Percentiles rank a stretch among this genome's conserved stretches.
Conservation (phyloP, 2,329 filamentous ascomycete species). For the Magnaporthiopsis incrustans region DNA sequence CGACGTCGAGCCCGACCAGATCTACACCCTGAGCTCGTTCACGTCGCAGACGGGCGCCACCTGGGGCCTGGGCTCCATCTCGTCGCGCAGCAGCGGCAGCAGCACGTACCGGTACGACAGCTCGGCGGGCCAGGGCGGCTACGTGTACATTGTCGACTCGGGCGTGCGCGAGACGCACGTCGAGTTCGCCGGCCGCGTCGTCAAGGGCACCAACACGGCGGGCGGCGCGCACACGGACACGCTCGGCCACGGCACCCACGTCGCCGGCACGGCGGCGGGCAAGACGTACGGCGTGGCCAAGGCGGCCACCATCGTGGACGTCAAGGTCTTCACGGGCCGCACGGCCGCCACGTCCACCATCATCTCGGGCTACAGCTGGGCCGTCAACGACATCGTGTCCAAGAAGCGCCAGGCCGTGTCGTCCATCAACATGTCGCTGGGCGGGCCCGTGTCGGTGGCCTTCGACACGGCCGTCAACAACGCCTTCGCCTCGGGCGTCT, state of each 20-base stretch:
- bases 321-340: conserved; percentile 34
- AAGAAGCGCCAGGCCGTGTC: conserved; percentile 32
- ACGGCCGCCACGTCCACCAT: conserved; percentile 26
- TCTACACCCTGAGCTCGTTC: conserved; percentile 19
- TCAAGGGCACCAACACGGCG: conserved; percentile 28
- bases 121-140: conserved; percentile 20
- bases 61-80: conserved; percentile 22
- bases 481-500: conserved; percentile 45
- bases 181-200: conserved; percentile 35
- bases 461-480: conserved; percentile 42
- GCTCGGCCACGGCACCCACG: conserved; percentile 40
- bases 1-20: conserved; percentile 22
- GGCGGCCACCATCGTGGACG: conserved; percentile 31
- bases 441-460: conserved; percentile 34
- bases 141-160: conserved; percentile 37
- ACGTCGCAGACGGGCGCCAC: conserved; percentile 18
- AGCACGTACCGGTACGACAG: conserved; percentile 21
- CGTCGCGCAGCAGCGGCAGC: conserved; percentile 13
- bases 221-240: conserved; percentile 27
- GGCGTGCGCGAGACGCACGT: conserved; percentile 35
- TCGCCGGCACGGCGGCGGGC: conserved; percentile 35
- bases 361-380: conserved; percentile 36
- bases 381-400: conserved; percentile 24
- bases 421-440: conserved; percentile 52
- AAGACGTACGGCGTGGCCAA: conserved; percentile 37